Conservation (phyloP, 768 basidiomycete species). For the Termitomyces sp. region DNA sequence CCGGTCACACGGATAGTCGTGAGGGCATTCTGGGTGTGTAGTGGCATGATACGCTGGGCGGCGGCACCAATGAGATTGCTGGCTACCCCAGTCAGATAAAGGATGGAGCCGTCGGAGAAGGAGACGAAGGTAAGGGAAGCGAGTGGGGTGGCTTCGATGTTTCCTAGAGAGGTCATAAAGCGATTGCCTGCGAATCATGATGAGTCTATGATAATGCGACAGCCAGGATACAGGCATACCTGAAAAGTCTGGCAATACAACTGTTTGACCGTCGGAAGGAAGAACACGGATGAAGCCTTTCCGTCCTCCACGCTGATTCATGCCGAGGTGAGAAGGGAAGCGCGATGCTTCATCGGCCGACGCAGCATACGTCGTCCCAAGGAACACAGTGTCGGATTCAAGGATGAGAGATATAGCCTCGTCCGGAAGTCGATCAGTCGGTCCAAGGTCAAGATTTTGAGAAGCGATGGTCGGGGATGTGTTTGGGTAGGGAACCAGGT, state of each 20-base stretch:
- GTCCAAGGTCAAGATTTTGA: constrained; percentile 30
- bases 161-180: constrained; percentile 62
- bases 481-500: constrained; percentile 42
- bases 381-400: constrained; percentile 50
- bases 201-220: constrained; percentile 11
- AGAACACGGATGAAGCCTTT: constrained; percentile 61
- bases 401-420: constrained; percentile 48
- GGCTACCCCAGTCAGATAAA: constrained; percentile 63
- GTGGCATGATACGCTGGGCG: constrained; percentile 54
- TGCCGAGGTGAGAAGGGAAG: constrained; percentile 59
- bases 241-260: constrained; percentile 61
- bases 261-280: constrained; percentile 51
- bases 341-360: constrained; percentile 31
- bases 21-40: constrained; percentile 40
- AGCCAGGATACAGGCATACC: constrained; percentile 30
- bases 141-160: constrained; percentile 54
- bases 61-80: constrained; percentile 45
- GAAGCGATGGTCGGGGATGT: constrained; percentile 39
- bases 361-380: constrained; percentile 53
- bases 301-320: constrained; percentile 66
- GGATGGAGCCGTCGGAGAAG: constrained; percentile 51
- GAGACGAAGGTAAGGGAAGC: constrained; percentile 58
- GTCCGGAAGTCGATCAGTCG: constrained; percentile 44
- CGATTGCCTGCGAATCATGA: constrained; percentile 46
- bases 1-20: constrained; percentile 51